A percentile compares a stretch with the other conserved stretches of the same genome.
These are phyloP conservation scores for Cladosporium sp. DNA, from an alignment of 2,329 filamentous ascomycete genomes.

Conservation along the genomic window DNA sequence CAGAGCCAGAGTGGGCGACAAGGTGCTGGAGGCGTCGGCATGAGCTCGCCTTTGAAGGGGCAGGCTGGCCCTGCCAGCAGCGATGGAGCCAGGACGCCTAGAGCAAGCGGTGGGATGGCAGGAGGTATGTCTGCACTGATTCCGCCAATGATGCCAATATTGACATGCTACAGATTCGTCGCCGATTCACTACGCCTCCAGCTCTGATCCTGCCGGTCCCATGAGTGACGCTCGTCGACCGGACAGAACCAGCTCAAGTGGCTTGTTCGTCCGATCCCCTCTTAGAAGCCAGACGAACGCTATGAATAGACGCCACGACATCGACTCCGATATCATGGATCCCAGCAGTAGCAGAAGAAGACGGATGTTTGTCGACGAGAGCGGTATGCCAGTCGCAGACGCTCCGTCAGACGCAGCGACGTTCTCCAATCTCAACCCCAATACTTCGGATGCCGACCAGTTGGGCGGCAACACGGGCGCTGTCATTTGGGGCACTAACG, in stretches of 20 bases:
- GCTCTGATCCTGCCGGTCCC: slow-evolving; percentile 54
- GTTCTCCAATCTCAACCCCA: slow-evolving; percentile 66
- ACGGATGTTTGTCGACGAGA: slow-evolving; percentile 58
- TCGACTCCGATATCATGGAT: slow-evolving; percentile 70
- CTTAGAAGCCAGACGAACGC: slow-evolving; percentile 45
- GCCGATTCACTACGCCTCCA: slow-evolving; percentile 83
- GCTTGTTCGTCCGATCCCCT: slow-evolving; percentile 70
- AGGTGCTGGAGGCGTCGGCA: slow-evolving; percentile 30
- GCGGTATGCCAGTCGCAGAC: slow-evolving; percentile 52
- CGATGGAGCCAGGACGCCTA: slow-evolving; percentile 64
- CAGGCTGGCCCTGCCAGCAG: slow-evolving; percentile 33
- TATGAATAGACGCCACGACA: slow-evolving; percentile 70
- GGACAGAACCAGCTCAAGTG: slow-evolving; percentile 60
- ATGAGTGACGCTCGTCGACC: slow-evolving; percentile 46
- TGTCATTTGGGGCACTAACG: slow-evolving; percentile 95
- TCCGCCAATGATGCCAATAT: not conserved
- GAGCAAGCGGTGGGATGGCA: slow-evolving; percentile 52
- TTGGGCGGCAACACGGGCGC: slow-evolving; percentile 75
- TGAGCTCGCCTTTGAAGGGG: slow-evolving; percentile 42
- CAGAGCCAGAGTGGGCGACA: slow-evolving; percentile 19
- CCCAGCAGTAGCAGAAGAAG: slow-evolving; percentile 46
- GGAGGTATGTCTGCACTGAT: slow-evolving; percentile 51
- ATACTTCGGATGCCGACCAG: slow-evolving; percentile 84
- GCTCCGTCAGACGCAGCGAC: slow-evolving; percentile 53
- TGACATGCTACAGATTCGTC: slow-evolving; percentile 65